These are phyloP conservation scores for Reutealis trisperma DNA, from an alignment of 345 rosid genomes.

Conservation along the genomic window DNA sequence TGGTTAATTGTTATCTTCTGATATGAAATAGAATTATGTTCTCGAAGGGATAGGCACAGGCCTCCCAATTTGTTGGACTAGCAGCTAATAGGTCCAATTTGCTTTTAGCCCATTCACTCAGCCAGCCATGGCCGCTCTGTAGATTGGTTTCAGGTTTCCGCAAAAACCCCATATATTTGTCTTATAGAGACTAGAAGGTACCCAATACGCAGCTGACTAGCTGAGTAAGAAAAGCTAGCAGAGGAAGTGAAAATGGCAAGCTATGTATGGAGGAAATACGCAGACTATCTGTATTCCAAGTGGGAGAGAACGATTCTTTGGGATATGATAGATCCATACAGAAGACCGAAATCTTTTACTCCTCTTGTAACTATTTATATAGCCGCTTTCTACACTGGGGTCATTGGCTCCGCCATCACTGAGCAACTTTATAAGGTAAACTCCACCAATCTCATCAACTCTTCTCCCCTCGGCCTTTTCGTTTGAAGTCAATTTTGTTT, in stretches of 20 bases:
- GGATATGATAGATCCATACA: constrained; percentile 84
- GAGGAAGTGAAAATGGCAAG: constrained; percentile 44
- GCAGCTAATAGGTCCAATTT: too few relatives aligned
- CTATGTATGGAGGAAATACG: constrained; percentile 84
- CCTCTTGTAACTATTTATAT: constrained; percentile 64
- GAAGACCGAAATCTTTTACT: constrained; percentile 79
- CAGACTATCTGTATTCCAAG: constrained; percentile 66
- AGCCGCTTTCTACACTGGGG: constrained; percentile 92
- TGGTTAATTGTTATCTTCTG: too few relatives aligned
- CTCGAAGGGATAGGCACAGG: too few relatives aligned
- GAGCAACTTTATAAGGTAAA: constrained; percentile 87
- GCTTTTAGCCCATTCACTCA: too few relatives aligned
- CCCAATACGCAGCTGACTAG: background rate
- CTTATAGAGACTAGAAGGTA: background rate
- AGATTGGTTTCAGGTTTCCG: too few relatives aligned
- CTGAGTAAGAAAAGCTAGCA: background rate
- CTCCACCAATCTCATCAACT: background rate
- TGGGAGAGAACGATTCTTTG: constrained; percentile 78
- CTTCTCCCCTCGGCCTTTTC: background rate
- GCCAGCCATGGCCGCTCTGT: too few relatives aligned
- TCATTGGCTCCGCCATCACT: constrained; percentile 71
- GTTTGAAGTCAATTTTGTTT: background rate
- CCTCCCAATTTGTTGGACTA: too few relatives aligned
- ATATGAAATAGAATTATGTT: too few relatives aligned
- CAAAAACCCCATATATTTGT: too few relatives aligned